These are phyloP conservation scores for Galerina marginata DNA, from an alignment of 768 basidiomycete species.

Conservation along the genomic window DNA sequence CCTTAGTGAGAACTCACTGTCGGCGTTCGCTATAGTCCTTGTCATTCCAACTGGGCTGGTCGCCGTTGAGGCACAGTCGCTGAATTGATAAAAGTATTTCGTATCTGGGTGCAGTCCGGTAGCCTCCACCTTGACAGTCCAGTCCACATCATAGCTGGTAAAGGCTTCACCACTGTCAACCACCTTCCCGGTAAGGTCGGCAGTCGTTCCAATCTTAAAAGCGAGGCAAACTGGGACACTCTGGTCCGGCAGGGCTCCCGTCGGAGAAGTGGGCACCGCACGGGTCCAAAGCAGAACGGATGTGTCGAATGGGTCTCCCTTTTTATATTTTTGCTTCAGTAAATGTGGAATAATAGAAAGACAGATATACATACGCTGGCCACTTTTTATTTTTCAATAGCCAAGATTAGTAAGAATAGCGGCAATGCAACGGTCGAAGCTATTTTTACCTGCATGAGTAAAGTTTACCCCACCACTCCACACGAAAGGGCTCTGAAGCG, in stretches of 20 bases:
- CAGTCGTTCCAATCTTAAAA: constrained; percentile 47
- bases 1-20: constrained; percentile 40
- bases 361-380: constrained; percentile 45
- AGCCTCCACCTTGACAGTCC: constrained; percentile 65
- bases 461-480: constrained; percentile 58
- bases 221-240: constrained; percentile 57
- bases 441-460: constrained; percentile 46
- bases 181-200: constrained; percentile 37
- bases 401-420: background rate
- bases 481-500: constrained; percentile 45
- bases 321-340: background rate
- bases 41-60: constrained; percentile 56
- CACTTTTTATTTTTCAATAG: constrained; percentile 31
- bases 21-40: constrained; percentile 51
- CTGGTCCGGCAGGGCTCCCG: constrained; percentile 45
- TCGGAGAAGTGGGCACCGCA: constrained; percentile 43
- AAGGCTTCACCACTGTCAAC: constrained; percentile 55
- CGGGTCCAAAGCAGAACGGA: constrained; percentile 66
- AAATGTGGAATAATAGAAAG: background rate
- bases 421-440: background rate
- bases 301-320: constrained; percentile 61
- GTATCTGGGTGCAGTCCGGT: constrained; percentile 53
- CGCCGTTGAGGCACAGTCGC: constrained; percentile 54
- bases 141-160: constrained; percentile 63
- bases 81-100: constrained; percentile 59